These are phyloP conservation scores for Ogataea kodamae DNA, from an alignment of 805 yeast species.

Conservation along the genomic window DNA sequence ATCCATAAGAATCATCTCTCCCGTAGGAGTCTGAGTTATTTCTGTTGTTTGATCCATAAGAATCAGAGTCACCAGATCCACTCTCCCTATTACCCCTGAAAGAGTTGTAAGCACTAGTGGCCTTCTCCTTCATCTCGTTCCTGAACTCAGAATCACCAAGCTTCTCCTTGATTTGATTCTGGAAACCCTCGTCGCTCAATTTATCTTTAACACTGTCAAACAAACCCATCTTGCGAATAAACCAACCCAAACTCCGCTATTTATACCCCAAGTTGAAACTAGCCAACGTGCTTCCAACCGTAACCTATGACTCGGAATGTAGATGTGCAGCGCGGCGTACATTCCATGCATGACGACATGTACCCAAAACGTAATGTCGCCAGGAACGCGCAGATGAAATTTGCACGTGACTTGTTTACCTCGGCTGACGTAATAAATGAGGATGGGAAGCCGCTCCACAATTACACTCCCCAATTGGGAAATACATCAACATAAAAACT, in stretches of 20 bases:
- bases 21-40: too few species aligned
- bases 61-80: constrained; percentile 21
- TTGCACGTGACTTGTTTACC: not conserved
- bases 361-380: not conserved
- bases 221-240: constrained; percentile 32
- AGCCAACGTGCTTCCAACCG: too few species aligned
- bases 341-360: constrained; percentile 7
- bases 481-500: constrained; percentile 9
- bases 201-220: constrained; percentile 41
- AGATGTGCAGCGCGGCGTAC: not conserved
- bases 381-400: too few species aligned
- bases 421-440: too few species aligned
- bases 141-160: constrained; percentile 26
- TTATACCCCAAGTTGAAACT: constrained; percentile 8
- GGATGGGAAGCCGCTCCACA: too few species aligned
- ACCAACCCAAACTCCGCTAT: constrained; percentile 1
- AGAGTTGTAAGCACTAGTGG: constrained; percentile 29
- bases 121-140: constrained; percentile 22
- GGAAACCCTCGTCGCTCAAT: constrained; percentile 26
- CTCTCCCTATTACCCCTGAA: constrained; percentile 21
- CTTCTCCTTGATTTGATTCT: constrained; percentile 33
- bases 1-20: constrained; percentile 27
- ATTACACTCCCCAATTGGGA: constrained; percentile 11
- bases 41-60: constrained; percentile 12
- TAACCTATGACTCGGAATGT: constrained; percentile 1